Evolutionary conservation across 1,284 basidiomycete genomes (phyloP).

Genomic region (Pyrrhoderma lamaoense): DNA sequence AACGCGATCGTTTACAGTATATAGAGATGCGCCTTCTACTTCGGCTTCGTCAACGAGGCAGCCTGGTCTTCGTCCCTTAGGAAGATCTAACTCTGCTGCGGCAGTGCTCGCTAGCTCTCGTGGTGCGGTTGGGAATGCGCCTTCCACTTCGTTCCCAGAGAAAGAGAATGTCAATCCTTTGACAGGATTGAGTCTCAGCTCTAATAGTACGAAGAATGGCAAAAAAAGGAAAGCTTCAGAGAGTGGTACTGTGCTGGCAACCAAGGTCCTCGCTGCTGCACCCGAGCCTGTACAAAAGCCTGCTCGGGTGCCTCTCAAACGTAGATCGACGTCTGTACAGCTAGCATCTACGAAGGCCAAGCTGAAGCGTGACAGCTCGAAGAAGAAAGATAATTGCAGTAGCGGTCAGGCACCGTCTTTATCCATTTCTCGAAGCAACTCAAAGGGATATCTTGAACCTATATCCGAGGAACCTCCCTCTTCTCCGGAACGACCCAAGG

Average conservation of each 20-base stretch:
- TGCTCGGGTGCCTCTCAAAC: slow-evolving; percentile 13
- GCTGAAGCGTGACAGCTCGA: slow-evolving; percentile 7
- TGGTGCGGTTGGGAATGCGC: slow-evolving; percentile 18
- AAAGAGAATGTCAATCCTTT: slow-evolving; percentile 73
- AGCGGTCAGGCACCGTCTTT: not conserved
- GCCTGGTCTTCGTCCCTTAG: slow-evolving; percentile 8
- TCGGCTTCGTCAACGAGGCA: slow-evolving; percentile 23
- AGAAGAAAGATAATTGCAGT: slow-evolving; percentile 1
- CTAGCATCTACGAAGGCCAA: slow-evolving; percentile 7
- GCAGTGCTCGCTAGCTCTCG: slow-evolving; percentile 1
- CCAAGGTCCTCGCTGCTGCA: slow-evolving; percentile 19
- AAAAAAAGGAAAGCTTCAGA: slow-evolving; percentile 54
- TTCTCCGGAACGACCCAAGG: not conserved
- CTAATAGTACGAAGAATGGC: slow-evolving; percentile 24
- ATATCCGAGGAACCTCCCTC: slow-evolving; percentile 2
- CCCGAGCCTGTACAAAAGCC: slow-evolving; percentile 10
- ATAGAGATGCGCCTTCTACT: slow-evolving; percentile 44
- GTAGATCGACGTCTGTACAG: slow-evolving; percentile 5
- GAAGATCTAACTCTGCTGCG: slow-evolving; percentile 1
- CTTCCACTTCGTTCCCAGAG: slow-evolving; percentile 34
- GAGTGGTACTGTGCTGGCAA: slow-evolving; percentile 24
- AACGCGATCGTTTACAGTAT: slow-evolving; percentile 56
- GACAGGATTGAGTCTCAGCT: slow-evolving; percentile 51
- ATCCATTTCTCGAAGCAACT: slow-evolving; percentile 1
- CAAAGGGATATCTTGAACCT: slow-evolving; percentile 5